Evolutionary conservation across 108 stramenopile genomes (phyloP).

Genomic region (Cyclostephanos tholiformis): DNA sequence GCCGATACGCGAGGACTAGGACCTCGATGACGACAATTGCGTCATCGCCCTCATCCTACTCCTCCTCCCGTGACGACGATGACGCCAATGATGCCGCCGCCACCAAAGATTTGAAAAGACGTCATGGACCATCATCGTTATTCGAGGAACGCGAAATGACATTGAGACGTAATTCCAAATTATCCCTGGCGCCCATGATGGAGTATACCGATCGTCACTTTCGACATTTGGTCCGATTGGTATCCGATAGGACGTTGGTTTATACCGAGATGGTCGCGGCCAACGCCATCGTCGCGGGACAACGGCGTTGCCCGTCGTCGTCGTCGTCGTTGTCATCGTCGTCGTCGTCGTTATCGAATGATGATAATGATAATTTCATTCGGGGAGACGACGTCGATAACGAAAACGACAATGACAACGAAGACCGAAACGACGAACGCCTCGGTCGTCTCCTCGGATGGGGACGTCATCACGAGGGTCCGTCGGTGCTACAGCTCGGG

Average conservation of each 20-base stretch:
- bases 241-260: slow-evolving; percentile 81
- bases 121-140: neutral
- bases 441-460: slow-evolving; percentile 49
- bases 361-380: too few species aligned
- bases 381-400: neutral
- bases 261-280: slow-evolving; percentile 99
- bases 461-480: slow-evolving; percentile 60
- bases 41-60: too few species aligned
- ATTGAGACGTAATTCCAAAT: slow-evolving; percentile 43
- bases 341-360: neutral
- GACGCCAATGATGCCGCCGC: too few species aligned
- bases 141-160: neutral
- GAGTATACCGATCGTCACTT: slow-evolving; percentile 98
- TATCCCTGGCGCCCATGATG: slow-evolving; percentile 99
- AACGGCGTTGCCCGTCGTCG: slow-evolving; percentile 29
- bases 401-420: neutral
- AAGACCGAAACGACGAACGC: slow-evolving; percentile 15
- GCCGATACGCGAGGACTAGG: too few species aligned
- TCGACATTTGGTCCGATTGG: slow-evolving; percentile 84
- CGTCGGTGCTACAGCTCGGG: slow-evolving; percentile 95
- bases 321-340: neutral
- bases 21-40: too few species aligned
- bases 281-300: slow-evolving; percentile 65
- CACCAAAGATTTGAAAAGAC: too few species aligned
- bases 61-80: too few species aligned